phyloP scores from a whole-genome alignment of 2,329 filamentous ascomycete genomes.

The Colletotrichum higginsianum region DNA sequence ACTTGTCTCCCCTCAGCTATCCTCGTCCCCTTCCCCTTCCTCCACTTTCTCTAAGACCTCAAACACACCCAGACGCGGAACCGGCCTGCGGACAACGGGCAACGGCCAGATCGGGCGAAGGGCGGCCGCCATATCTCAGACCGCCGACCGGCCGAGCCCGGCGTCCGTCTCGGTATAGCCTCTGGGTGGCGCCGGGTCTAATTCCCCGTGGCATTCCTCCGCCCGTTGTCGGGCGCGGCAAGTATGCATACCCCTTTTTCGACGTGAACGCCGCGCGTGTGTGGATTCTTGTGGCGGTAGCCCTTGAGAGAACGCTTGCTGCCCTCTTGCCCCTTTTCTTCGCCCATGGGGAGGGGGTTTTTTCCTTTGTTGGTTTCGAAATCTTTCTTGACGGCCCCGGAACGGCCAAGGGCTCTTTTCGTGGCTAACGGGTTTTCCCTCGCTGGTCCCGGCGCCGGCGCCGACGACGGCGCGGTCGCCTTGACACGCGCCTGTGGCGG shows the following conservation, averaged over 20 bases:
- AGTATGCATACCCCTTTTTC: background rate
- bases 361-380: slow-evolving; percentile 18
- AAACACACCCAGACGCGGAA: background rate
- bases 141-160: slow-evolving; percentile 10
- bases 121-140: slow-evolving; percentile 15
- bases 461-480: background rate
- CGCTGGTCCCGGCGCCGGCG: background rate
- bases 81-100: background rate
- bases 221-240: background rate
- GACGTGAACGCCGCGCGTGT: background rate
- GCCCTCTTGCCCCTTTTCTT: too few relatives aligned
- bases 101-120: slow-evolving; percentile 20
- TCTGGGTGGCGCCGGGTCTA: slow-evolving; percentile 3
- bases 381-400: background rate
- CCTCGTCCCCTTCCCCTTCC: background rate
- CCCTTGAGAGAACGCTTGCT: too few relatives aligned
- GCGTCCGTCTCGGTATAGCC: slow-evolving; percentile 7
- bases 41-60: slow-evolving; percentile 10
- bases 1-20: background rate
- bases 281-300: background rate
- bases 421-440: background rate
- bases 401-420: background rate
- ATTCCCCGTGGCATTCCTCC: slow-evolving; percentile 16
- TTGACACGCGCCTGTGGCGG: slow-evolving; percentile 25
- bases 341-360: too few relatives aligned